These are phyloP conservation scores for Phytopythium aichiense DNA, from an alignment of 352 stramenopile genomes.

Conservation along the genomic window DNA sequence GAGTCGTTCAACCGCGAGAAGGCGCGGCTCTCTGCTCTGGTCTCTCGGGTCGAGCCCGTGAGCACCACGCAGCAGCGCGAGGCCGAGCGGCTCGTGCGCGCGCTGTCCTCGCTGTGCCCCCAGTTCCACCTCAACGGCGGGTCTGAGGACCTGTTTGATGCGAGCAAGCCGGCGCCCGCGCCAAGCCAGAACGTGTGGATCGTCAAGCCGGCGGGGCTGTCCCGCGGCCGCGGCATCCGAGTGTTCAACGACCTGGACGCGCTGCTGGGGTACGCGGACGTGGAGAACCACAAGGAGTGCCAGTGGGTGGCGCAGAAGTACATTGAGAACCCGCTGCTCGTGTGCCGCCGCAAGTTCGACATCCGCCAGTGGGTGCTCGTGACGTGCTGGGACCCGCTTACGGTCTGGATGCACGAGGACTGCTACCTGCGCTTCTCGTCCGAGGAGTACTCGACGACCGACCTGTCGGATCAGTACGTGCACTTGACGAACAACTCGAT, in stretches of 20 bases:
- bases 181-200: slow-evolving; percentile 90
- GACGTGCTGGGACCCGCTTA: slow-evolving; percentile 91
- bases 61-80: slow-evolving; percentile 15
- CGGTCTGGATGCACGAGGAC: slow-evolving; percentile 90
- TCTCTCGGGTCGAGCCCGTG: slow-evolving; percentile 36
- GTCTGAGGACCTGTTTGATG: slow-evolving; percentile 20
- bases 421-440: slow-evolving; percentile 92
- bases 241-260: slow-evolving; percentile 84
- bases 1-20: slow-evolving; percentile 62
- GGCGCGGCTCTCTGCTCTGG: slow-evolving; percentile 37
- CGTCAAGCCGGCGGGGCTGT: slow-evolving; percentile 89
- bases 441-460: slow-evolving; percentile 75
- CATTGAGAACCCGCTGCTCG: slow-evolving; percentile 83
- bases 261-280: slow-evolving; percentile 79
- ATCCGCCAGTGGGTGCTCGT: slow-evolving; percentile 93
- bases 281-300: slow-evolving; percentile 85
- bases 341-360: slow-evolving; percentile 91
- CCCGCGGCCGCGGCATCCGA: slow-evolving; percentile 80
- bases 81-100: slow-evolving; percentile 23
- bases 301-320: slow-evolving; percentile 89
- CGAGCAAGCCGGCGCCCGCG: slow-evolving; percentile 10
- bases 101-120: slow-evolving; percentile 42
- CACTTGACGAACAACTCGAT: slow-evolving; percentile 95
- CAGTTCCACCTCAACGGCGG: slow-evolving; percentile 78
- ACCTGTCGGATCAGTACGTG: slow-evolving; percentile 86